Conservation (phyloP, 192 early-diverging fungal genomes). For the Coemansia sp. region DNA sequence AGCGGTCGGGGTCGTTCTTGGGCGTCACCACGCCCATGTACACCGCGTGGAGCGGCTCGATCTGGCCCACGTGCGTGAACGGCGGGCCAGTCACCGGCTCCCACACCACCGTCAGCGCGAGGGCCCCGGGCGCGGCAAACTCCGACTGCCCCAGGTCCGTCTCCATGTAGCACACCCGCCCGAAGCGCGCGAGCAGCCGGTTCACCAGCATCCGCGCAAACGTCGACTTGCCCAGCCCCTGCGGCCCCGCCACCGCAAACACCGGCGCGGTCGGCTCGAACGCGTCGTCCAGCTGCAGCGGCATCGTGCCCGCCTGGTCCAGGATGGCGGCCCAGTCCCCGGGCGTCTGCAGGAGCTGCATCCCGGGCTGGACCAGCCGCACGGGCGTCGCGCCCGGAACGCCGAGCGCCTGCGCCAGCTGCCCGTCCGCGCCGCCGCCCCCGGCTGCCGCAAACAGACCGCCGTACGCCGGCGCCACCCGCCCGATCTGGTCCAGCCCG, state of each 20-base stretch:
- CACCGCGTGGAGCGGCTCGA: conserved; percentile 61
- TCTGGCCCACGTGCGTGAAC: conserved; percentile 66
- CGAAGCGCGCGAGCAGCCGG: conserved; percentile 65
- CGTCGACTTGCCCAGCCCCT: conserved; percentile 89
- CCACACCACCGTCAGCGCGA: conserved; percentile 72
- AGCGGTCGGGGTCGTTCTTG: conserved; percentile 78
- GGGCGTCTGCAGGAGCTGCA: conserved; percentile 41
- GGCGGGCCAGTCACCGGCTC: conserved; percentile 79
- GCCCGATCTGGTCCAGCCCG: conserved; percentile 37
- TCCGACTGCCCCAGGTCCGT: conserved; percentile 93
- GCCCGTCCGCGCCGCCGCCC: not conserved
- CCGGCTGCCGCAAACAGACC: not conserved
- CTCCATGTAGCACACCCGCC: conserved; percentile 79
- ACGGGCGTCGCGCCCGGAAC: conserved; percentile 6
- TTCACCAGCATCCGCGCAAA: conserved; percentile 78
- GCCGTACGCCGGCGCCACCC: conserved; percentile 28
- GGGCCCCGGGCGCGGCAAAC: conserved; percentile 75
- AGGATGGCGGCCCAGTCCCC: conserved; percentile 33
- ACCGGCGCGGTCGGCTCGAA: conserved; percentile 52
- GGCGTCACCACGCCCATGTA: conserved; percentile 78
- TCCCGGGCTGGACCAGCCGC: conserved; percentile 17
- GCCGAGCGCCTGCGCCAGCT: not conserved
- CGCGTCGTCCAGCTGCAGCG: conserved; percentile 26
- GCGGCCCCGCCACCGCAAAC: conserved; percentile 69
- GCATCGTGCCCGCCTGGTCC: conserved; percentile 20